Conservation (phyloP, 352 stramenopile species). For the Phytopythium cucurbitacearum region DNA sequence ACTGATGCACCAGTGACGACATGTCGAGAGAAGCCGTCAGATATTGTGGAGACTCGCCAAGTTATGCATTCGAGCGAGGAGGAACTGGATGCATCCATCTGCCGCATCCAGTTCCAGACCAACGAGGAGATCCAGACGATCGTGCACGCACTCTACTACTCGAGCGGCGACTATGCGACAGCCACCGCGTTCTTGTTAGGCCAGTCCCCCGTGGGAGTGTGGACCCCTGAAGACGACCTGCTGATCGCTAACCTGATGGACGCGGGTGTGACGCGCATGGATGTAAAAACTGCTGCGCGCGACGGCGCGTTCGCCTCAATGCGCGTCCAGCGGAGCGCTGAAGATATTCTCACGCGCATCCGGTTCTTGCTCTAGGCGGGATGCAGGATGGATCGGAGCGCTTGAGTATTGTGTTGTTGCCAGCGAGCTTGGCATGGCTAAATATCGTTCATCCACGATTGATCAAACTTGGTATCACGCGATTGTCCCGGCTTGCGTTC, state of each 20-base stretch:
- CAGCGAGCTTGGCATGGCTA: too few relatives aligned
- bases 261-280: slow-evolving; percentile 10
- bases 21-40: too few relatives aligned
- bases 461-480: too few relatives aligned
- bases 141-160: slow-evolving; percentile 41
- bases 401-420: neutral
- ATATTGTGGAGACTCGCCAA: neutral
- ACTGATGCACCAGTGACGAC: too few relatives aligned
- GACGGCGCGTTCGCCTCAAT: slow-evolving; percentile 36
- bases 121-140: slow-evolving; percentile 17
- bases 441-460: too few relatives aligned
- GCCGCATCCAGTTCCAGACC: slow-evolving; percentile 30
- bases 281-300: slow-evolving; percentile 19
- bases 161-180: slow-evolving; percentile 21
- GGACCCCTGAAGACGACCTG: slow-evolving; percentile 45
- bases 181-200: slow-evolving; percentile 33
- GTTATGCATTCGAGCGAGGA: slow-evolving; percentile 17
- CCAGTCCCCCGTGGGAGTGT: slow-evolving; percentile 25
- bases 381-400: neutral
- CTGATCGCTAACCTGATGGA: slow-evolving; percentile 25
- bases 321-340: slow-evolving; percentile 22
- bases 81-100: slow-evolving; percentile 22
- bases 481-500: too few relatives aligned
- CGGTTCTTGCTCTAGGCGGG: slow-evolving; percentile 55
- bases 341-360: slow-evolving; percentile 49